These are phyloP conservation scores for Selaginella tamariscina DNA, from an alignment of 75 land plant genomes.

Conservation along the genomic window DNA sequence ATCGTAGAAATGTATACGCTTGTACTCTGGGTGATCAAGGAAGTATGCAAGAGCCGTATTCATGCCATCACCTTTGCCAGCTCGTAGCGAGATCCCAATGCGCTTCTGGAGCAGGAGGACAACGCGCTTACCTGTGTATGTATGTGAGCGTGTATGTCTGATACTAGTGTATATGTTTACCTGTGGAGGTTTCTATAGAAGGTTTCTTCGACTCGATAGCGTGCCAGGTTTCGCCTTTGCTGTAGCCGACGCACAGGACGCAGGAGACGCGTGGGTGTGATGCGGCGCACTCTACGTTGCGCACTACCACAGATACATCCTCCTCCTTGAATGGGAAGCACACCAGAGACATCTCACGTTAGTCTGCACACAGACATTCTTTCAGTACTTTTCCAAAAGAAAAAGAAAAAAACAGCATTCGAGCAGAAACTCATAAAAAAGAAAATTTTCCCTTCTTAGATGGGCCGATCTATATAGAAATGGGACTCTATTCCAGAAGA, in stretches of 20 bases:
- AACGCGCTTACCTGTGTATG: neutral
- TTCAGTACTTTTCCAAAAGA: too few relatives aligned
- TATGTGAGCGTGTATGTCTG: too few relatives aligned
- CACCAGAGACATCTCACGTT: conserved; percentile 25
- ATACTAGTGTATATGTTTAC: too few relatives aligned
- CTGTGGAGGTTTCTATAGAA: conserved; percentile 1
- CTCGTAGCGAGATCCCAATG: conserved; percentile 15
- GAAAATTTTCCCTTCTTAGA: too few relatives aligned
- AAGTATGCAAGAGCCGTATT: conserved; percentile 17
- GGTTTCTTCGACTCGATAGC: conserved; percentile 15
- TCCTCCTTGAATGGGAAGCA: conserved; percentile 25
- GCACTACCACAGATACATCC: conserved; percentile 20
- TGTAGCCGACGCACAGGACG: conserved; percentile 21
- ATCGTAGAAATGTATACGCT: conserved; percentile 22
- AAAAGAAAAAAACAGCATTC: too few relatives aligned
- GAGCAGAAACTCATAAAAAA: too few relatives aligned
- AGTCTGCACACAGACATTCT: too few relatives aligned
- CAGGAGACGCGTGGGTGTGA: conserved; percentile 14
- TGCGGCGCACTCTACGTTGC: conserved; percentile 24
- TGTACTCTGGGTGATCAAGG: conserved; percentile 15
- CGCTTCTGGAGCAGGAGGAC: conserved; percentile 16
- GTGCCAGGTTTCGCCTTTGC: conserved; percentile 21
- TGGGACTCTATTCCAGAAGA: too few relatives aligned
- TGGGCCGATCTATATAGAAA: too few relatives aligned
- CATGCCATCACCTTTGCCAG: conserved; percentile 23